phyloP scores from a whole-genome alignment of 1,284 basidiomycete genomes.

The Rugosomyces carneus region DNA sequence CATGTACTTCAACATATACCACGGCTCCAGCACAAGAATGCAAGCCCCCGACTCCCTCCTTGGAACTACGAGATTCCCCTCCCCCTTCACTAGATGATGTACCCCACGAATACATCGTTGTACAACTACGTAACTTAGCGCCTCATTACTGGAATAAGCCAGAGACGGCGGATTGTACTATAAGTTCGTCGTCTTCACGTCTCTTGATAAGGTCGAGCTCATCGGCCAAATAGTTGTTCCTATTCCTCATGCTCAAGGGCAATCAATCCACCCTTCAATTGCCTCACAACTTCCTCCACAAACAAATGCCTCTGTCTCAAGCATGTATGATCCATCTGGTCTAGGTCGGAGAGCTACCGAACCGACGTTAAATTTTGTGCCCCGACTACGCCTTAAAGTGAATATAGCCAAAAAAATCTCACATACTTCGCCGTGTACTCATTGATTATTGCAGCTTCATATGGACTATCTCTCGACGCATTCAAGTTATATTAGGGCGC shows the following conservation, averaged over 20 bases:
- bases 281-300: slow-evolving; percentile 25
- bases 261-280: slow-evolving; percentile 21
- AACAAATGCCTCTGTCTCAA: slow-evolving; percentile 19
- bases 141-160: slow-evolving; percentile 63
- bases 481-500: slow-evolving; percentile 58
- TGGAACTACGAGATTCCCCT: slow-evolving; percentile 53
- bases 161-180: slow-evolving; percentile 68
- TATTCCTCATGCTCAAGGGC: slow-evolving; percentile 33
- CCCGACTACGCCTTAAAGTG: slow-evolving; percentile 59
- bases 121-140: slow-evolving; percentile 61
- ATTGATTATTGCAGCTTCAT: slow-evolving; percentile 46
- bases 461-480: slow-evolving; percentile 69
- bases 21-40: slow-evolving; percentile 15
- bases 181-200: slow-evolving; percentile 42
- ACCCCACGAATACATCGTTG: slow-evolving; percentile 63
- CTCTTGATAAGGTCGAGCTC: not conserved
- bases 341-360: slow-evolving; percentile 46
- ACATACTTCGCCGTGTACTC: slow-evolving; percentile 10
- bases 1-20: slow-evolving; percentile 10
- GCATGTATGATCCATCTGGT: slow-evolving; percentile 24
- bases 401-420: slow-evolving; percentile 22
- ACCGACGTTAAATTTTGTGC: slow-evolving; percentile 42
- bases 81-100: slow-evolving; percentile 56
- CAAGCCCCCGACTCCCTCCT: slow-evolving; percentile 34
- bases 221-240: slow-evolving; percentile 39